phyloP scores from a whole-genome alignment of 1,139 yeast species.

The Yamadazyma dendronema region DNA sequence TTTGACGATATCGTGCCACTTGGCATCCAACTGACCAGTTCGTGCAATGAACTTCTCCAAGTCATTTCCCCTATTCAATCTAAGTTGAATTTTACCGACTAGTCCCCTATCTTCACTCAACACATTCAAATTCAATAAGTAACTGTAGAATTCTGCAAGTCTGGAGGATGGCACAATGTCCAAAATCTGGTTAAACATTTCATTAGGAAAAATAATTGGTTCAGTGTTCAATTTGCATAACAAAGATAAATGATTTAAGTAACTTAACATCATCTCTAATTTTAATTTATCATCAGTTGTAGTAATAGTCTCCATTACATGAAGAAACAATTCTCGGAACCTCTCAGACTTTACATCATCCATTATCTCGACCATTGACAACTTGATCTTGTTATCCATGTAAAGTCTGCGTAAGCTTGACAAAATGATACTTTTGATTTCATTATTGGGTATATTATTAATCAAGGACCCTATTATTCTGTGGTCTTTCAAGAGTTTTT shows the following conservation, averaged over 20 bases:
- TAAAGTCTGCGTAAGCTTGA: constrained; percentile 11
- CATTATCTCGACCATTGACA: constrained; percentile 29
- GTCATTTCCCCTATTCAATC: constrained; percentile 28
- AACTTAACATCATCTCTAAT: constrained; percentile 21
- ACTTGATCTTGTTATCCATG: constrained; percentile 23
- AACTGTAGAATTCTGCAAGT: constrained; percentile 29
- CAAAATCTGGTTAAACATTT: constrained; percentile 22
- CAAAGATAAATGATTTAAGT: constrained; percentile 20
- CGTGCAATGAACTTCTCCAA: constrained; percentile 33
- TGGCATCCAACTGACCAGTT: constrained; percentile 37
- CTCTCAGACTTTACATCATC: constrained; percentile 20
- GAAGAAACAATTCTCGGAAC: constrained; percentile 19
- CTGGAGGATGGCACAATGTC: constrained; percentile 19
- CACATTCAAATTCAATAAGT: constrained; percentile 34
- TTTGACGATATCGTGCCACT: constrained; percentile 35
- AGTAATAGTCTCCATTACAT: constrained; percentile 22
- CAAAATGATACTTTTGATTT: constrained; percentile 13
- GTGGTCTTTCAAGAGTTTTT: constrained; percentile 27
- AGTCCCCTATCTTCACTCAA: constrained; percentile 20
- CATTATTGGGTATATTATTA: constrained; percentile 17
- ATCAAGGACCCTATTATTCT: constrained; percentile 22
- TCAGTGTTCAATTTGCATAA: constrained; percentile 24
- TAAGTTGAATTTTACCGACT: constrained; percentile 22
- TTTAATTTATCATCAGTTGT: constrained; percentile 14
- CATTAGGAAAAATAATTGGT: constrained; percentile 22